Conservation (phyloP, 306 rosid genomes). For the Acacia acuminata region DNA sequence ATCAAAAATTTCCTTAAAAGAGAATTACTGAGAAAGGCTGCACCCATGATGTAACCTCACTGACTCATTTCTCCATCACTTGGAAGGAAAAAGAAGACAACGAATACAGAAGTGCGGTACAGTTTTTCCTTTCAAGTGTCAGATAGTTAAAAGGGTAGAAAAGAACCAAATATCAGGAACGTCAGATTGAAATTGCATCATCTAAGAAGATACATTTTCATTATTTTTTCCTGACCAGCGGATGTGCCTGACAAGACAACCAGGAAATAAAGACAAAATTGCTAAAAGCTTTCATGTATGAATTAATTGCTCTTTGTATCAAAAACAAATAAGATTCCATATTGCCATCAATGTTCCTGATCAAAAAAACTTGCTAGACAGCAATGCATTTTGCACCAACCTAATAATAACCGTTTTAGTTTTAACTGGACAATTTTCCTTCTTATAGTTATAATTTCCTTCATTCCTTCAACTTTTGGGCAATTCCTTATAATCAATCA, state of each 20-base stretch:
- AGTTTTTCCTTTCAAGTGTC: background rate
- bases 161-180: constrained; percentile 15
- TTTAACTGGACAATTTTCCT: background rate
- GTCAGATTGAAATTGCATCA: constrained; percentile 4
- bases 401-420: background rate
- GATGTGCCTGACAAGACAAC: background rate
- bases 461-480: constrained; percentile 23
- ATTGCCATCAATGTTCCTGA: background rate
- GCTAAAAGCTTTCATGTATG: background rate
- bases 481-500: constrained; percentile 3
- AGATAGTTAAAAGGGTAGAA: background rate
- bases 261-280: background rate
- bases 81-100: background rate
- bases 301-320: background rate
- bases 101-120: background rate
- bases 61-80: background rate
- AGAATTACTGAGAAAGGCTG: background rate
- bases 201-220: background rate
- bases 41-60: background rate
- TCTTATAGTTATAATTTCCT: background rate
- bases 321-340: background rate
- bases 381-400: constrained; percentile 7
- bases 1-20: background rate
- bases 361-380: background rate
- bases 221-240: background rate